These are phyloP conservation scores for Castanospermum australe DNA, from an alignment of 306 rosid genomes.

Conservation along the genomic window DNA sequence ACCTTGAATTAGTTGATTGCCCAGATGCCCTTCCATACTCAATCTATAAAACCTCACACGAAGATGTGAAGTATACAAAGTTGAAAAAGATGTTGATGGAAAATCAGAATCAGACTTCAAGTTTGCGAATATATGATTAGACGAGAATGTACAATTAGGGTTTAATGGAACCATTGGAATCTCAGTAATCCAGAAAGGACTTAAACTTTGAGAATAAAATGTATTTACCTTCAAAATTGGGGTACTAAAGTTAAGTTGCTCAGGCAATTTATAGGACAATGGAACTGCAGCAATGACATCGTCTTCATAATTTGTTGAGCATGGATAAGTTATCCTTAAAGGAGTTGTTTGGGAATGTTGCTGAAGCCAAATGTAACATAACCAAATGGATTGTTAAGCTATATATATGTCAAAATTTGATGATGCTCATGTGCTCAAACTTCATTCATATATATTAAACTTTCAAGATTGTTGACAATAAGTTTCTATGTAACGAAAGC, in stretches of 20 bases:
- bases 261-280: not conserved
- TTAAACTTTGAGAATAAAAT: not conserved
- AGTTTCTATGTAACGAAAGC: no score
- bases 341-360: not conserved
- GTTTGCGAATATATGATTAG: not conserved
- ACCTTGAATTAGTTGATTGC: not conserved
- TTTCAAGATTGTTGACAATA: no score
- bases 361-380: not conserved
- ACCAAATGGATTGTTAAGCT: not conserved
- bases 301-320: not conserved
- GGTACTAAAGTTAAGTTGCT: not conserved
- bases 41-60: not conserved
- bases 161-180: not conserved
- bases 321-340: not conserved
- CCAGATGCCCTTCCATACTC: not conserved
- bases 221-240: not conserved
- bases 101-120: not conserved
- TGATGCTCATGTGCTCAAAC: no score
- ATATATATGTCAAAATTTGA: no score
- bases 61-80: not conserved
- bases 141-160: not conserved
- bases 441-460: no score
- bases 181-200: not conserved
- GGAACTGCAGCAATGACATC: not conserved
- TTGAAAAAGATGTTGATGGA: not conserved